A percentile compares a stretch with the other conserved stretches of the same genome.
These are phyloP conservation scores for Eucalyptus curtisii DNA, from an alignment of 345 rosid genomes.

Conservation along the genomic window DNA sequence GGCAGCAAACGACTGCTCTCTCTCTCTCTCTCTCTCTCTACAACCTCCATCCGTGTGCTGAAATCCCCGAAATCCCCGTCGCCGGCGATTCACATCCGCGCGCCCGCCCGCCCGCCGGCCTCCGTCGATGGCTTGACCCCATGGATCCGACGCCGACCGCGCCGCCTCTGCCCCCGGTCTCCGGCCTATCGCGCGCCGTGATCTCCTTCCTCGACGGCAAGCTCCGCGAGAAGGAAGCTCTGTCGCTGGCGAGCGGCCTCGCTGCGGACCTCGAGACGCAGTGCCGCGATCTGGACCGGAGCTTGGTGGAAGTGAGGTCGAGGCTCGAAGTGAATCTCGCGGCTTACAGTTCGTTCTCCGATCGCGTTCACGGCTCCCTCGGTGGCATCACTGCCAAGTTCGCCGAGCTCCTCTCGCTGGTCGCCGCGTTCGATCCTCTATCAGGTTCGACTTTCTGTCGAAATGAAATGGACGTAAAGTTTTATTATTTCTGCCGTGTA, in stretches of 20 bases:
- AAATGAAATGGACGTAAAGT: neutral
- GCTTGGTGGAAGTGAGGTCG: constrained; percentile 33
- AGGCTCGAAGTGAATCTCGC: constrained; percentile 39
- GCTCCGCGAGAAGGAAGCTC: constrained; percentile 27
- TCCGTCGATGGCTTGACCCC: constrained; percentile 7
- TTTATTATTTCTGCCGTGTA: neutral
- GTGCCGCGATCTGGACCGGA: constrained; percentile 48
- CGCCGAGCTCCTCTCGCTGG: constrained; percentile 40
- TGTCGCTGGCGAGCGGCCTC: constrained; percentile 27
- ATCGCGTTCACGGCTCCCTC: constrained; percentile 27
- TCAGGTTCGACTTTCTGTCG: constrained; percentile 23
- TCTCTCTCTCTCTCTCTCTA: neutral
- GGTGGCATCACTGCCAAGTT: constrained; percentile 24
- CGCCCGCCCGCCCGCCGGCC: constrained; percentile 43
- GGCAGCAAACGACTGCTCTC: neutral
- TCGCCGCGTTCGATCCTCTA: constrained; percentile 10
- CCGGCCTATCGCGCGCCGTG: constrained; percentile 31
- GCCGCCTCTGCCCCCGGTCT: constrained; percentile 33
- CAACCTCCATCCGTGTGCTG: neutral
- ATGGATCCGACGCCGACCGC: constrained; percentile 35
- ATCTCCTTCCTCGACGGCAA: constrained; percentile 43
- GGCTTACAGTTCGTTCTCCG: constrained; percentile 59
- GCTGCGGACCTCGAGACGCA: constrained; percentile 45
- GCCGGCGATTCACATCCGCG: neutral
- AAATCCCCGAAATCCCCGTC: neutral